Evolutionary conservation across 108 stramenopile genomes (phyloP).

Genomic region (Nitzschia inconspicua): DNA sequence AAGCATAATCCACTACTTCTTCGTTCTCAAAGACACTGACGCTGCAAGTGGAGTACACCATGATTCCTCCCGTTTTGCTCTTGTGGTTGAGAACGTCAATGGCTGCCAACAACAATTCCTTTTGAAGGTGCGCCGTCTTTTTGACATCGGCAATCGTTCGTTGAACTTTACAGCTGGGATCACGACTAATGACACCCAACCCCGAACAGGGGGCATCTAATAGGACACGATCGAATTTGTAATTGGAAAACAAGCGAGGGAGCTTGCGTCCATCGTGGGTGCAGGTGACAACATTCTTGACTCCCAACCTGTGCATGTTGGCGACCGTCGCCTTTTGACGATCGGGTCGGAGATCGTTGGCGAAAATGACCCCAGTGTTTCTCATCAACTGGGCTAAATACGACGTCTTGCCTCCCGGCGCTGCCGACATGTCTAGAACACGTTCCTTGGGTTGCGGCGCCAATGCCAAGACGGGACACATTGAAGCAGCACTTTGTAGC

Average conservation of each 20-base stretch:
- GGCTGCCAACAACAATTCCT: constrained; percentile 95
- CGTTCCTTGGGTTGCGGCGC: constrained; percentile 92
- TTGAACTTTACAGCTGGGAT: constrained; percentile 96
- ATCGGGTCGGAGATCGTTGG: constrained; percentile 93
- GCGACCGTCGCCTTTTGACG: constrained; percentile 97
- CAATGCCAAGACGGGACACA: constrained; percentile 96
- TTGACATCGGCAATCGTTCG: constrained; percentile 90
- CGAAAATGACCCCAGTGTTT: constrained; percentile 93
- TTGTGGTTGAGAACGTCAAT: constrained; percentile 95
- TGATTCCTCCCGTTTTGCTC: constrained; percentile 90
- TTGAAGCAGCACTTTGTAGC: constrained; percentile 97
- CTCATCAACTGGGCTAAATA: constrained; percentile 98
- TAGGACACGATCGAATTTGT: constrained; percentile 93
- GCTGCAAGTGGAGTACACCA: constrained; percentile 99
- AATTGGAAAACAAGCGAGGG: constrained; percentile 70
- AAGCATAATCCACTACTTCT: constrained; percentile 96
- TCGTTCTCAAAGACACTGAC: constrained; percentile 98
- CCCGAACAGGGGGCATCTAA: constrained; percentile 99
- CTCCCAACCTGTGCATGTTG: constrained; percentile 97
- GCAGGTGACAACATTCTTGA: constrained; percentile 90
- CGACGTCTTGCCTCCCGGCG: constrained; percentile 98
- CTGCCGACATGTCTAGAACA: constrained; percentile 95
- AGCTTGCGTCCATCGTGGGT: constrained; percentile 93
- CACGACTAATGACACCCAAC: constrained; percentile 96
- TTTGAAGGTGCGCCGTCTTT: constrained; percentile 92